A percentile compares a stretch with the other conserved stretches of the same genome.
phyloP scores from a whole-genome alignment of 2,329 filamentous ascomycete genomes.

The Fusarium sp. region DNA sequence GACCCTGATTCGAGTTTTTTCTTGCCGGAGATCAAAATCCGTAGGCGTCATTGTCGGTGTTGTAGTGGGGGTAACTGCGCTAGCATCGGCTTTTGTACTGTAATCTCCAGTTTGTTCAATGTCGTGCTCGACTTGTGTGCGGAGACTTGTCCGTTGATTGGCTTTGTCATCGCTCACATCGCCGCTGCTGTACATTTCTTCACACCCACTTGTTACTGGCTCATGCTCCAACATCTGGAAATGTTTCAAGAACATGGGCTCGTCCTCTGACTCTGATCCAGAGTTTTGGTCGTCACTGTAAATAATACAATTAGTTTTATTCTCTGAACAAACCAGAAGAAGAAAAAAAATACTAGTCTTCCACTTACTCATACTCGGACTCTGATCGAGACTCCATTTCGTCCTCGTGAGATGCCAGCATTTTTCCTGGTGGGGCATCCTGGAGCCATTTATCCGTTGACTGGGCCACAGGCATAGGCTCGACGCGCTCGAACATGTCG shows the following conservation, averaged over 20 bases:
- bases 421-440: conserved; percentile 31
- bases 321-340: neutral
- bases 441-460: conserved; percentile 58
- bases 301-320: conserved; percentile 2
- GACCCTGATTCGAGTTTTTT: conserved; percentile 33
- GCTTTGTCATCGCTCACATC: conserved; percentile 14
- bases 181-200: conserved; percentile 9
- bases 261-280: neutral
- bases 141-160: conserved; percentile 21
- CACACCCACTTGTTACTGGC: neutral
- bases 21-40: conserved; percentile 40
- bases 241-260: conserved; percentile 12
- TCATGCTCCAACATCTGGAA: conserved; percentile 14
- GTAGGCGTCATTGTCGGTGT: conserved; percentile 31
- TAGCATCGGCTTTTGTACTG: conserved; percentile 25
- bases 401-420: conserved; percentile 34
- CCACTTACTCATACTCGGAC: conserved; percentile 27
- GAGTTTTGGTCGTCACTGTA: neutral
- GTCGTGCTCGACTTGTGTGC: conserved; percentile 10
- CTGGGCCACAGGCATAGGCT: conserved; percentile 69
- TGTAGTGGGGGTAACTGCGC: conserved; percentile 30
- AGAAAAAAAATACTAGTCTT: neutral
- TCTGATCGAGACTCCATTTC: conserved; percentile 12
- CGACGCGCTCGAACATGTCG: conserved; percentile 63
- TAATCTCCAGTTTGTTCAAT: conserved; percentile 28